Base-by-base conservation (phyloP, 2,329 filamentous ascomycete genomes). In the Leptoxyphium fumago region DNA sequence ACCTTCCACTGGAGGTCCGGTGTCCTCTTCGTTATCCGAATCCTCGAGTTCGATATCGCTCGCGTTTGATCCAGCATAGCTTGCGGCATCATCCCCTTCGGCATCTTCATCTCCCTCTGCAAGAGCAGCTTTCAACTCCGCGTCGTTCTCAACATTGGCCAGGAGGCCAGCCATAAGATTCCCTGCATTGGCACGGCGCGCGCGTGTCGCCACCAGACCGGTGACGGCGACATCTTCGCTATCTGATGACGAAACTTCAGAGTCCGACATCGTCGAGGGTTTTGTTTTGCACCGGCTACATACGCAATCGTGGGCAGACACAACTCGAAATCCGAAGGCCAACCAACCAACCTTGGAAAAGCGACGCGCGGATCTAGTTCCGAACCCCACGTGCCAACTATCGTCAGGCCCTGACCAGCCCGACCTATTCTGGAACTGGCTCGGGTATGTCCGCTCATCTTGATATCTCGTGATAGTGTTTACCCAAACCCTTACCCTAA, bases 121-220 rank as follows among this genome's bases (percentile, higher is more conserved):
- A 1, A 61, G 50, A 42, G 67, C 62, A 41, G 66, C 65, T 42
- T 61, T 61, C 38, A 66, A 56, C 41, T 68, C 58, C 46, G 62
- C 57, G 40, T 63, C 59, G 32, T 36, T 36, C 44, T 66, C 65
- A 34, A 65, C 57, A 40, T 78, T 78, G 48, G 80, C 79, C 39
- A 91, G 69, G 59, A 94, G 77, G 41, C 77, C 77, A 54, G 82
- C 80, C 73, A 94, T 82, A 50, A 85, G 79, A 60, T 86, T 88
- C 46, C 87, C 87, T 15, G 87, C 87, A 0, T 84, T 94, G 10
- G 80, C 79, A 50, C 87, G 81, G 62, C 78, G 84, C 51, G 77
- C 70, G 47, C 87, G 81, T 32, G 77, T 77, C 5, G 80, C 84
- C 39, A 80, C 80, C 32, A 89, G 73, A 71, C 80, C 58, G 9